A percentile compares a stretch with the other conserved stretches of the same genome.
phyloP scores from a whole-genome alignment of 768 basidiomycete genomes.

The Leccinum broughii region DNA sequence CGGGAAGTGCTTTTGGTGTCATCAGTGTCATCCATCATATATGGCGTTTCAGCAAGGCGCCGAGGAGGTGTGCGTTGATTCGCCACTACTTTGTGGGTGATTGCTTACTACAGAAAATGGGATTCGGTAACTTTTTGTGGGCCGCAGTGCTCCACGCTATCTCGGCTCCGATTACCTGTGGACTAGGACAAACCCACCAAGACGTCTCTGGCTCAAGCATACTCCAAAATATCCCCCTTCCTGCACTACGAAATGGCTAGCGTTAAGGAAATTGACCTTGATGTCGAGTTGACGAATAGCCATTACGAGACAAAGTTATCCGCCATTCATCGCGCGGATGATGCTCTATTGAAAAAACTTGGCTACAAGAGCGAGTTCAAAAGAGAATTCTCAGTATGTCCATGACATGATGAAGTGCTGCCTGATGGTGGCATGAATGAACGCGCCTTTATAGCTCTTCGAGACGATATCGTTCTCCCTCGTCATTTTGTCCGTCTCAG shows the following conservation, averaged over 20 bases:
- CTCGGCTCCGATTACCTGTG: background rate
- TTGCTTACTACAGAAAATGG: background rate
- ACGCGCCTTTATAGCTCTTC: slow-evolving; percentile 5
- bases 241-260: slow-evolving; percentile 8
- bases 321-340: slow-evolving; percentile 17
- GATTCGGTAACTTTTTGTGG: background rate
- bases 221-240: background rate
- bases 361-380: slow-evolving; percentile 30
- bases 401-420: background rate
- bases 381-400: slow-evolving; percentile 22
- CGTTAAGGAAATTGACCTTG: background rate
- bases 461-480: slow-evolving; percentile 28
- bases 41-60: background rate
- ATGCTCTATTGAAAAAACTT: slow-evolving; percentile 19
- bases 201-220: background rate
- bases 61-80: background rate
- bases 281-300: slow-evolving; percentile 5
- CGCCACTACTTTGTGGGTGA: too few species aligned
- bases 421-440: background rate
- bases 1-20: too few species aligned
- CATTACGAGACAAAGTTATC: slow-evolving; percentile 4
- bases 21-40: too few species aligned
- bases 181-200: slow-evolving; percentile 1
- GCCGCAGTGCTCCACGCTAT: background rate
- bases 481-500: slow-evolving; percentile 23